Percentiles rank a stretch among this genome's conserved stretches.
These are phyloP conservation scores for Decorospora gaudefroyi DNA, from an alignment of 2,329 filamentous ascomycete genomes.

Conservation along the genomic window DNA sequence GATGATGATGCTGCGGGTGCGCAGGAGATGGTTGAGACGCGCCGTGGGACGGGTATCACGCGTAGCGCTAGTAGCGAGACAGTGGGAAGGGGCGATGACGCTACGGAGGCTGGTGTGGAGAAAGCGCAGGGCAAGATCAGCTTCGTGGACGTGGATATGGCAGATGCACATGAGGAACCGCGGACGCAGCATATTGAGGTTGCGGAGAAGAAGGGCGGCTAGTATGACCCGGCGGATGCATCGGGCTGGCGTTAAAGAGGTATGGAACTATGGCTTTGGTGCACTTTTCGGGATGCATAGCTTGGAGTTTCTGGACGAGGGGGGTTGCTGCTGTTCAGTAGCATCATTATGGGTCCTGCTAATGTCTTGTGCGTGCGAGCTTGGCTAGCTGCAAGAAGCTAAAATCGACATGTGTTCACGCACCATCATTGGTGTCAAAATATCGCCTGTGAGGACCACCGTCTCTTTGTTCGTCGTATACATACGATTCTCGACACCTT, in stretches of 20 bases:
- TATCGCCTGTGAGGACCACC: too few relatives aligned
- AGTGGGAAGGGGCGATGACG: conserved; percentile 22
- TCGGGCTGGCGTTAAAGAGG: not conserved
- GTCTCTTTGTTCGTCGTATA: too few relatives aligned
- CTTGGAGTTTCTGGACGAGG: not conserved
- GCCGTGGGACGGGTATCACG: conserved; percentile 28
- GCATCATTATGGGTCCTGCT: too few relatives aligned
- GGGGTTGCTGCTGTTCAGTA: too few relatives aligned
- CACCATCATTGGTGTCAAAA: too few relatives aligned
- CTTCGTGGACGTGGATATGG: conserved; percentile 33
- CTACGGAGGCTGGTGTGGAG: conserved; percentile 26
- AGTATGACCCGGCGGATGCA: not conserved
- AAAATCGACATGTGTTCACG: too few relatives aligned
- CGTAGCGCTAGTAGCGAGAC: conserved; percentile 34
- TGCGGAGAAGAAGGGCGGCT: conserved; percentile 34
- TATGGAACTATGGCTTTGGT: not conserved
- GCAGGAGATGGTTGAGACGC: conserved; percentile 36
- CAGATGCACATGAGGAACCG: conserved; percentile 21
- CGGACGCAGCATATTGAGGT: conserved; percentile 32
- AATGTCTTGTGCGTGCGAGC: too few relatives aligned
- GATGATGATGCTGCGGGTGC: conserved; percentile 27
- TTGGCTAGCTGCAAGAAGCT: too few relatives aligned
- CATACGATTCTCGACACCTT: too few relatives aligned
- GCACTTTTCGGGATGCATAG: not conserved
- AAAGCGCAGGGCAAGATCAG: conserved; percentile 14